These are phyloP conservation scores for Clonostachys byssicola DNA, from an alignment of 2,329 filamentous ascomycete species.

Conservation along the genomic window DNA sequence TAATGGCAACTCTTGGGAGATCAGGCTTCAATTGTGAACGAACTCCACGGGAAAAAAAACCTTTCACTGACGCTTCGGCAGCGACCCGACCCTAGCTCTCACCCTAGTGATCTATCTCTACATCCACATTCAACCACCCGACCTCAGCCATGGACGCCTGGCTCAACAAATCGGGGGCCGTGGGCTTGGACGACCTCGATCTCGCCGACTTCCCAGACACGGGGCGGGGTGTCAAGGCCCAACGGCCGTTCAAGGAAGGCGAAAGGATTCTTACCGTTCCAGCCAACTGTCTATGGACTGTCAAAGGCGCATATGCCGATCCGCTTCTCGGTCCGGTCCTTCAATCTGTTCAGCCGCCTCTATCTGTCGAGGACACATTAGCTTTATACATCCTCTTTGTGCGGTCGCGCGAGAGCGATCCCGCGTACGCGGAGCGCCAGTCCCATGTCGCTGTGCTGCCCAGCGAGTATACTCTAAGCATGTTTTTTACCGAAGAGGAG, in stretches of 20 bases:
- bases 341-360: slow-evolving; percentile 17
- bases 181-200: slow-evolving; percentile 20
- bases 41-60: too few relatives aligned
- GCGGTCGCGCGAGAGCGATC: too few relatives aligned
- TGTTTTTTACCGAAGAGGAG: slow-evolving; percentile 25
- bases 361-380: slow-evolving; percentile 8
- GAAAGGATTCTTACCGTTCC: slow-evolving; percentile 25
- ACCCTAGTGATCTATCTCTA: too few relatives aligned
- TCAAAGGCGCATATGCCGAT: slow-evolving; percentile 21
- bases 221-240: slow-evolving; percentile 21
- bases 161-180: slow-evolving; percentile 19
- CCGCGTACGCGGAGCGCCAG: too few relatives aligned
- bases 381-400: too few relatives aligned
- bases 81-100: too few relatives aligned
- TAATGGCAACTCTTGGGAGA: too few relatives aligned
- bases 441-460: slow-evolving; percentile 19
- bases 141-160: slow-evolving; percentile 19
- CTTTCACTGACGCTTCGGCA: too few relatives aligned
- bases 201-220: slow-evolving; percentile 21
- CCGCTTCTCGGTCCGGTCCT: slow-evolving; percentile 21
- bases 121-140: neutral
- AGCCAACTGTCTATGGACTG: slow-evolving; percentile 19
- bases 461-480: slow-evolving; percentile 22
- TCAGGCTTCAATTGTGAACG: too few relatives aligned
- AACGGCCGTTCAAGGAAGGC: slow-evolving; percentile 20